phyloP scores from a whole-genome alignment of 179 eudicot genomes.

The Vitellaria paradoxa region DNA sequence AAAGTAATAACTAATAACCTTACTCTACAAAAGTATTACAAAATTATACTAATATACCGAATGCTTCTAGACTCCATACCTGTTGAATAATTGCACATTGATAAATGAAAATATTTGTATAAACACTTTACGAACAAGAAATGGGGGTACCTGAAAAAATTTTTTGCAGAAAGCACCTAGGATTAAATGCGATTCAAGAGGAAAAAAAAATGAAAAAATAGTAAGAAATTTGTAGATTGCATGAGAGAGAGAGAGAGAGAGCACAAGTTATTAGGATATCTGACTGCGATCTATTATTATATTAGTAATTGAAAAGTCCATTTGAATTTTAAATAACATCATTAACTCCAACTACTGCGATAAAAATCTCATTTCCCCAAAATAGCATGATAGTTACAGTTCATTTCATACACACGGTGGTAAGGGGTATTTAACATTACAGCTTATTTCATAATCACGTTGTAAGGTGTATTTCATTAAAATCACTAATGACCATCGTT shows the following conservation, averaged over 20 bases:
- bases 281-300: too few species aligned
- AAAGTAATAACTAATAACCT: not conserved
- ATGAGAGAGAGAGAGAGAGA: too few species aligned
- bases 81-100: conserved; percentile 88
- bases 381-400: too few species aligned
- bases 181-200: not conserved
- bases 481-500: too few species aligned
- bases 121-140: conserved; percentile 74
- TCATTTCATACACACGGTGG: too few species aligned
- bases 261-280: too few species aligned
- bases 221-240: not conserved
- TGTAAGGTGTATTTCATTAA: too few species aligned
- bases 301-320: too few species aligned
- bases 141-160: conserved; percentile 55
- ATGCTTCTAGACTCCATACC: conserved; percentile 36
- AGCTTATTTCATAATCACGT: too few species aligned
- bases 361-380: not conserved
- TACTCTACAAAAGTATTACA: not conserved
- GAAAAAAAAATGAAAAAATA: not conserved
- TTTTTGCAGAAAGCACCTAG: not conserved
- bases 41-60: not conserved
- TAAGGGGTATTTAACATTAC: too few species aligned
- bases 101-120: conserved; percentile 83
- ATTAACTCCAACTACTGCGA: not conserved
- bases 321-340: too few species aligned